These are phyloP conservation scores for Trapa incisa DNA, from an alignment of 345 rosid species.

Conservation along the genomic window DNA sequence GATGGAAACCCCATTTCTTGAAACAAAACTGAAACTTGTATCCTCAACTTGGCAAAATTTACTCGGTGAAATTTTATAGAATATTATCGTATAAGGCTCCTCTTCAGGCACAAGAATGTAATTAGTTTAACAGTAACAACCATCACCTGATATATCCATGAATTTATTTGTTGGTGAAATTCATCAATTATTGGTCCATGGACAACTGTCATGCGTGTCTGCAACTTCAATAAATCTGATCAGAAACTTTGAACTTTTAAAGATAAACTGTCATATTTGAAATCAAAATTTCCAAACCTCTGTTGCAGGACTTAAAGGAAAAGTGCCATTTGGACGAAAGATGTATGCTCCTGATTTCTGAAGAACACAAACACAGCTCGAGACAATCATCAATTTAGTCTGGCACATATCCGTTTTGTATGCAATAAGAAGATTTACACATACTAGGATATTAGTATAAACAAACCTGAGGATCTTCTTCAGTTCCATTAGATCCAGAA, in stretches of 20 bases:
- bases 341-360: conserved; percentile 87
- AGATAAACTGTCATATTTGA: background rate
- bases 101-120: background rate
- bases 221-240: conserved; percentile 15
- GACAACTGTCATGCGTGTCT: conserved; percentile 56
- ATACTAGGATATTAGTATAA: background rate
- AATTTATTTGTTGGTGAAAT: conserved; percentile 68
- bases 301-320: conserved; percentile 36
- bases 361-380: conserved; percentile 9
- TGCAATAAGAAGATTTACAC: conserved; percentile 1
- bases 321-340: conserved; percentile 89
- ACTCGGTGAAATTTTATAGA: background rate
- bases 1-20: background rate
- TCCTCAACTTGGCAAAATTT: background rate
- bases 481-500: conserved; percentile 50
- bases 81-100: too few relatives aligned
- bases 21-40: conserved; percentile 4
- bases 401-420: conserved; percentile 2
- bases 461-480: conserved; percentile 68
- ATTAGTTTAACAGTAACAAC: background rate
- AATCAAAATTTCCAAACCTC: conserved; percentile 29
- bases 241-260: background rate
- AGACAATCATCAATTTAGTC: conserved; percentile 4
- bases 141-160: conserved; percentile 82
- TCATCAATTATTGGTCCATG: conserved; percentile 71